Base-by-base conservation (phyloP, 2,329 filamentous ascomycete species). In the Paracamarosporium sp. region DNA sequence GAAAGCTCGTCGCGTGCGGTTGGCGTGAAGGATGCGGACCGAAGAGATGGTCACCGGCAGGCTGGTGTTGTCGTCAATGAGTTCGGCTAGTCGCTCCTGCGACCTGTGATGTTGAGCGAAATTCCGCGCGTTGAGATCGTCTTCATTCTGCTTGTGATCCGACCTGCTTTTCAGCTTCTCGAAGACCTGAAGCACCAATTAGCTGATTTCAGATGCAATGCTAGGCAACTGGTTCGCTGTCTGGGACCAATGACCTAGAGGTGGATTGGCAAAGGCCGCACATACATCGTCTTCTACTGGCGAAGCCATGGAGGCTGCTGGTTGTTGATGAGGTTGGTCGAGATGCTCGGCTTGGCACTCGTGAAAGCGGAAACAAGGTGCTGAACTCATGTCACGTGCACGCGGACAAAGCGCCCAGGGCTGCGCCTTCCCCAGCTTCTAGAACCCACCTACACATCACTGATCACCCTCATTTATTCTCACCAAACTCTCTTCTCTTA, bases 41-140 rank as follows among this genome's bases (percentile, higher is more conserved):
- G 92, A 91, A 67, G 91, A 91, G 74, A 99, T 89, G 13, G 92
- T 92, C 68, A 95, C 91, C 38, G 95, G 94, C 56, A 95, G 86
- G 41, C 91, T 91, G 64, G 90, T 89, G 76, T 98, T 96, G 78
- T 90, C 86, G 65, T 88, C 85, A 70, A 96, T 85, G 79, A 92
- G 76, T 74, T 91, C 87, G 35, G 81, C 82, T 54, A 90, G 81
- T 54, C 88, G 82, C 65, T 83, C 76, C 71, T 91, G 87, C 20
- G 87, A 84, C 72, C 86, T 87, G 65, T 85, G 80, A 62, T 87
- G 83, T 59, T 88, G 86, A 25, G 81, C 79, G 63, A 82, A 78
- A 22, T 86, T 78, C 50, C 85, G 82, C 68, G 85, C 84, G 72
- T 86, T 85, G 69, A 88, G 77, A 56, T 85, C 84, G 66, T 85